phyloP scores from a whole-genome alignment of 163 green algal species.

The Chlamydomonas reinhardtii region DNA sequence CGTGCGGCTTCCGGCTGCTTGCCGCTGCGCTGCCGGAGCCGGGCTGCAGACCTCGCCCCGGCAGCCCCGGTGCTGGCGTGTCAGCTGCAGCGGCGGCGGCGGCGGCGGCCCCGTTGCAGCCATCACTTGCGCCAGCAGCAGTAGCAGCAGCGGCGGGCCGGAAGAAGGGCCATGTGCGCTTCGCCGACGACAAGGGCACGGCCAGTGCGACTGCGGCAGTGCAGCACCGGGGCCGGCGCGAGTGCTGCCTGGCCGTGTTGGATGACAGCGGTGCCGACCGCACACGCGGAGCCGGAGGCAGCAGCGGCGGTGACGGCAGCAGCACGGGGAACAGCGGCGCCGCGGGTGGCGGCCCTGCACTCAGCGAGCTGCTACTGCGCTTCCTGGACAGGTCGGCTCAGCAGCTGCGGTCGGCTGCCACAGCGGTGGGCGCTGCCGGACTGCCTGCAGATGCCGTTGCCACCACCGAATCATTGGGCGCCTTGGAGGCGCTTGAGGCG shows the following conservation, averaged over 20 bases:
- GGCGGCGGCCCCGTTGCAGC: no score
- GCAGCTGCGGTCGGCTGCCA: neutral
- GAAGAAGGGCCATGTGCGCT: neutral
- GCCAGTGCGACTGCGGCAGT: no score
- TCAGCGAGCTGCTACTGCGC: neutral
- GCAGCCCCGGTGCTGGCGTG: neutral
- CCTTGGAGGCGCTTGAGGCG: neutral
- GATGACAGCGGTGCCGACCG: no score
- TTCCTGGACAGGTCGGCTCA: neutral
- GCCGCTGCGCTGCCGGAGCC: neutral
- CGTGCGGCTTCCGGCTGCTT: conserved; percentile 6
- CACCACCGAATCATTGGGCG: no score
- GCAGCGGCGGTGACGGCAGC: no score
- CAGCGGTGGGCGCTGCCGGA: no score
- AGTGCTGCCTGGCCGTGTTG: no score
- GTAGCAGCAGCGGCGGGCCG: no score
- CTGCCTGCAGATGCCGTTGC: no score
- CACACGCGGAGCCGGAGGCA: neutral
- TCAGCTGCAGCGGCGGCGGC: no score
- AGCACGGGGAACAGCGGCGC: neutral
- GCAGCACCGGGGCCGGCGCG: no score
- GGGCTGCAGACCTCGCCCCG: neutral
- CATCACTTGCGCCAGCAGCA: neutral
- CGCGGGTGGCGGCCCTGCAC: neutral
- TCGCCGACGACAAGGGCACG: no score